Evolutionary conservation across 176 grass and related monocot species (phyloP), one percentile per base, ranked within the genome.

Genomic region (Paspalum notatum): DNA sequence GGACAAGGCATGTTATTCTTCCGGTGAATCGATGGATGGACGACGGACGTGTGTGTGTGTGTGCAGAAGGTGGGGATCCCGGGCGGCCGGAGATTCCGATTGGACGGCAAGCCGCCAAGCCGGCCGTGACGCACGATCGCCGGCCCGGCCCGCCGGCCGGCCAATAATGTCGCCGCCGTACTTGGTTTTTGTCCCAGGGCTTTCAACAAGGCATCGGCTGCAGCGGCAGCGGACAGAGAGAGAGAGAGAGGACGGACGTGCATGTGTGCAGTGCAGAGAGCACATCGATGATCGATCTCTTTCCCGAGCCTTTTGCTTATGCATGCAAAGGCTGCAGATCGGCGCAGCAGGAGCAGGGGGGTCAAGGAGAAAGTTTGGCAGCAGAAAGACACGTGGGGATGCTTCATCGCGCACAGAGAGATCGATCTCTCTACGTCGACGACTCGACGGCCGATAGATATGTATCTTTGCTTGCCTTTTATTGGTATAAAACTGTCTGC

Each of bases 161-260:
- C 14, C 64, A 86, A 80, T 64, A n/a, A 82, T 75, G 68, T 5
- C 16, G 21, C 3, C 1, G 56, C 3, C 15, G 56, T 50, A 39
- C 9, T 75, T 45, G 42, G 7, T 55, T 76, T 80, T 83, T 83
- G 79, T 77, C 85, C 73, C 73, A 40, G 79, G 56, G 79, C 64
- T 77, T 87, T 87, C 51, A 71, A 77, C 85, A 56, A 82, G 47
- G 79, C 55, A 87, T 77, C 55, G 15, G 49, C 48, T 9, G 20
- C 6, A 7, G 2, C 0, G 21, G 55, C 3, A 22, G n/a, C 9
- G 7, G 3, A 44, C 63, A 71, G 82, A 11, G 8, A 50, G 26
- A 53, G 82, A 16, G 8, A 50, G 26, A 53, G 46, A 73, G 52
- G 42, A 52, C 24, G 20, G 26, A 22, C 13, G 80, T 12, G 5